Conservation (phyloP, 2,329 filamentous ascomycete genomes). For the Claviceps monticola region DNA sequence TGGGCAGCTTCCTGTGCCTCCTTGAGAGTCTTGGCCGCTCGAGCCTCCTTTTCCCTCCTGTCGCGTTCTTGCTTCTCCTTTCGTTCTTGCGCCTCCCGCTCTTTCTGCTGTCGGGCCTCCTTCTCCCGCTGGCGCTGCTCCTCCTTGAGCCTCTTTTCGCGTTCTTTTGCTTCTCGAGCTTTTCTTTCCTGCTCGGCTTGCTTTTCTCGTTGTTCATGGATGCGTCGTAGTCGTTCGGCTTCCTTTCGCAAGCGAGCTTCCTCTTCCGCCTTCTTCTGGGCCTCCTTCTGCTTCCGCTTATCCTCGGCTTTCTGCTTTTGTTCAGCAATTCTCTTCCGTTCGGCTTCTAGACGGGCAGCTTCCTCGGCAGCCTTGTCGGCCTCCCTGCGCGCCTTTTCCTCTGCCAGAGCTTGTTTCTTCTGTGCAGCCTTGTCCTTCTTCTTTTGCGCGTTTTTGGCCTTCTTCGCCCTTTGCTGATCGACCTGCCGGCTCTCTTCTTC, state of each 20-base stretch:
- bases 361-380: constrained; percentile 84
- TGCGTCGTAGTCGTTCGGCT: constrained; percentile 63
- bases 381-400: constrained; percentile 77
- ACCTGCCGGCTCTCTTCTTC: constrained; percentile 70
- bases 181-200: constrained; percentile 80
- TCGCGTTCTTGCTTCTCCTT: constrained; percentile 47
- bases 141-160: constrained; percentile 74
- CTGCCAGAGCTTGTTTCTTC: constrained; percentile 79
- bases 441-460: constrained; percentile 85
- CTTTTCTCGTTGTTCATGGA: constrained; percentile 73
- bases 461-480: constrained; percentile 76
- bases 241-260: constrained; percentile 78
- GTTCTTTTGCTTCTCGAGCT: constrained; percentile 42
- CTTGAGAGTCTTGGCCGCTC: constrained; percentile 43
- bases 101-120: constrained; percentile 56
- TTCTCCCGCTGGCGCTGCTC: constrained; percentile 70
- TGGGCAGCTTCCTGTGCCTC: constrained; percentile 38
- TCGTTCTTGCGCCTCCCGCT: constrained; percentile 54
- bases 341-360: constrained; percentile 57
- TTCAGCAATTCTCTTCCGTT: constrained; percentile 69
- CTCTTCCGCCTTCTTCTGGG: constrained; percentile 78
- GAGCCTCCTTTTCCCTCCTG: constrained; percentile 46
- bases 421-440: constrained; percentile 86
- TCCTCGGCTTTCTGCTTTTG: constrained; percentile 73
- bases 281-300: constrained; percentile 80